Percentiles rank a stretch among this genome's conserved stretches.
Conservation (phyloP, 306 rosid genomes). For the Quercus variabilis region DNA sequence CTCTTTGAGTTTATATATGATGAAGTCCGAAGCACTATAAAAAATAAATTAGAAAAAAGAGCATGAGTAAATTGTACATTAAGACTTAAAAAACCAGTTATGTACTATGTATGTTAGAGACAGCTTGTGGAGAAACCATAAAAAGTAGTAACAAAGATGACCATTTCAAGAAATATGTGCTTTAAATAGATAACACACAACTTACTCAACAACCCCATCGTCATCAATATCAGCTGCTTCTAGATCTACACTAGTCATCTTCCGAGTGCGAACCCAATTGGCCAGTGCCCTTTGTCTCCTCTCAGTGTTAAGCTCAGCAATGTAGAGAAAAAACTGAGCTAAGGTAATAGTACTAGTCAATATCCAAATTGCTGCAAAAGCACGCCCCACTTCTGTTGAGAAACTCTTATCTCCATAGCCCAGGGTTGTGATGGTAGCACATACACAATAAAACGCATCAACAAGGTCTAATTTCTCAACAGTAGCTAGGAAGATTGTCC, state of each 20-base stretch:
- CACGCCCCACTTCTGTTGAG: conserved; percentile 69
- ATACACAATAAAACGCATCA: conserved; percentile 6
- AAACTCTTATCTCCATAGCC: conserved; percentile 77
- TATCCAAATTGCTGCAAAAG: conserved; percentile 83
- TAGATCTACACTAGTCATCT: conserved; percentile 55
- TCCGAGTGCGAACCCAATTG: conserved; percentile 62
- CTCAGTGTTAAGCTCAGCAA: conserved; percentile 73
- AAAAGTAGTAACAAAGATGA: neutral
- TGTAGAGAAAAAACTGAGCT: conserved; percentile 80
- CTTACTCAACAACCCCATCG: conserved; percentile 81
- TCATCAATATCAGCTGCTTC: conserved; percentile 90
- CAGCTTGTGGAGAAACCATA: neutral
- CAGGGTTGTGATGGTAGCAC: neutral
- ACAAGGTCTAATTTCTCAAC: conserved; percentile 2
- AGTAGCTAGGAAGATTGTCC: conserved; percentile 9
- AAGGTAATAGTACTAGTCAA: conserved; percentile 59
- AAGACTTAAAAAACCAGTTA: neutral
- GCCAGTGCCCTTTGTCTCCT: conserved; percentile 57
- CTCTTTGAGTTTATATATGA: conserved; percentile 76
- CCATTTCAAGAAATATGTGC: neutral
- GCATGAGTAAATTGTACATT: neutral
- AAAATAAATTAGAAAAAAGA: neutral
- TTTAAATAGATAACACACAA: neutral
- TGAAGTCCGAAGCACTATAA: conserved; percentile 70
- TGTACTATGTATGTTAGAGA: neutral